These are phyloP conservation scores for Iberis pinnata DNA, from an alignment of 345 rosid species.

Conservation along the genomic window DNA sequence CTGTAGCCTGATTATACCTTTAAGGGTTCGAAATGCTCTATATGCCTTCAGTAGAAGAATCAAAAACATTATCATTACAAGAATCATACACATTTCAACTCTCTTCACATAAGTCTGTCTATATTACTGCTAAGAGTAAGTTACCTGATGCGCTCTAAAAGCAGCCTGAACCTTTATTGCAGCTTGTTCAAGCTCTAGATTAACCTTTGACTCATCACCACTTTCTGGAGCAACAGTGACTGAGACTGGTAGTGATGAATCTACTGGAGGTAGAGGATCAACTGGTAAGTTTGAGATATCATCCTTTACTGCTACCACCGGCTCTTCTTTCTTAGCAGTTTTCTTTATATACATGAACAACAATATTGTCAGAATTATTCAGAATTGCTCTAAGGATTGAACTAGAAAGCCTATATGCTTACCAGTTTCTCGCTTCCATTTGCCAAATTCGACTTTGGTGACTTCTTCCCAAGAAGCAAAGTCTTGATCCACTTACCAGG, in stretches of 20 bases:
- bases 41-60: slow-evolving; percentile 44
- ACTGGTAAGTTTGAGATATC: slow-evolving; percentile 30
- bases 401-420: background rate
- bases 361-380: slow-evolving; percentile 8
- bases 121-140: background rate
- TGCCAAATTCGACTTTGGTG: slow-evolving; percentile 49
- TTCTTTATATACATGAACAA: slow-evolving; percentile 31
- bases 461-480: slow-evolving; percentile 57
- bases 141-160: slow-evolving; percentile 71
- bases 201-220: slow-evolving; percentile 9
- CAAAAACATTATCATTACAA: slow-evolving; percentile 5
- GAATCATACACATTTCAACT: slow-evolving; percentile 1
- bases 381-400: background rate
- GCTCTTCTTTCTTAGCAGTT: slow-evolving; percentile 40
- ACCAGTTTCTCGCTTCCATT: slow-evolving; percentile 42
- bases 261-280: slow-evolving; percentile 39
- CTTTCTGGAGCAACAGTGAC: slow-evolving; percentile 26
- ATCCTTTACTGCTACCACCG: slow-evolving; percentile 30
- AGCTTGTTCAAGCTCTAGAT: slow-evolving; percentile 41
- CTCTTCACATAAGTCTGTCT: background rate
- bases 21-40: slow-evolving; percentile 49
- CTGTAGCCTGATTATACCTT: slow-evolving; percentile 71
- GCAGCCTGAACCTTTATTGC: slow-evolving; percentile 60
- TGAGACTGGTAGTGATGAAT: slow-evolving; percentile 22
- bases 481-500: slow-evolving; percentile 79